Evolutionary conservation across 2,329 filamentous ascomycete species (phyloP).

Genomic region (Xenoacremonium recifei): DNA sequence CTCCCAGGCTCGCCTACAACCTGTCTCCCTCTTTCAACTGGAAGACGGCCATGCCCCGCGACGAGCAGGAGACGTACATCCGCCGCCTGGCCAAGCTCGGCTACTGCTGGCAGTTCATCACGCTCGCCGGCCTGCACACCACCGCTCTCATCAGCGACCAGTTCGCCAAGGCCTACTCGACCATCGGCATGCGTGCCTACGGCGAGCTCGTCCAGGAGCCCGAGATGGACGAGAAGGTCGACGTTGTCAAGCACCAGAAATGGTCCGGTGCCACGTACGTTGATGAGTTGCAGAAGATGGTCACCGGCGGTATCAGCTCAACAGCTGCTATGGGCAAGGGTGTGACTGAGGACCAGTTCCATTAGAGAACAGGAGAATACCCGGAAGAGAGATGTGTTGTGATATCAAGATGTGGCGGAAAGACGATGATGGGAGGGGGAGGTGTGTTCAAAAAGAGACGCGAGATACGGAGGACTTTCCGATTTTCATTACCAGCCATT

Average conservation of each 20-base stretch:
- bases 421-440: not conserved
- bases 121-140: constrained; percentile 93
- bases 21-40: constrained; percentile 99
- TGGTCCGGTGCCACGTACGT: constrained; percentile 96
- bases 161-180: constrained; percentile 79
- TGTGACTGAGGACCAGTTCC: constrained; percentile 96
- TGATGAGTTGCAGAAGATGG: constrained; percentile 95
- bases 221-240: constrained; percentile 85
- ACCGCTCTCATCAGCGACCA: constrained; percentile 89
- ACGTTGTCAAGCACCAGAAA: constrained; percentile 98
- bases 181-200: constrained; percentile 91
- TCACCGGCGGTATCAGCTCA: constrained; percentile 85
- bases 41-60: constrained; percentile 91
- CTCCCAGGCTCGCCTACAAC: constrained; percentile 84
- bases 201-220: constrained; percentile 97
- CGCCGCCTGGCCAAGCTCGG: constrained; percentile 79
- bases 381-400: not conserved
- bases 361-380: constrained; percentile 16
- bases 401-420: not conserved
- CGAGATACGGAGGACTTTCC: not conserved
- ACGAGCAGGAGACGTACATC: constrained; percentile 98
- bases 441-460: not conserved
- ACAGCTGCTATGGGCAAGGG: constrained; percentile 97
- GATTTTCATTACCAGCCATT: constrained; percentile 14
- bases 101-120: constrained; percentile 99